A percentile compares a stretch with the other conserved stretches of the same genome.
Conservation (phyloP, 2,329 filamentous ascomycete species). For the Ceratocystis alfenasii region DNA sequence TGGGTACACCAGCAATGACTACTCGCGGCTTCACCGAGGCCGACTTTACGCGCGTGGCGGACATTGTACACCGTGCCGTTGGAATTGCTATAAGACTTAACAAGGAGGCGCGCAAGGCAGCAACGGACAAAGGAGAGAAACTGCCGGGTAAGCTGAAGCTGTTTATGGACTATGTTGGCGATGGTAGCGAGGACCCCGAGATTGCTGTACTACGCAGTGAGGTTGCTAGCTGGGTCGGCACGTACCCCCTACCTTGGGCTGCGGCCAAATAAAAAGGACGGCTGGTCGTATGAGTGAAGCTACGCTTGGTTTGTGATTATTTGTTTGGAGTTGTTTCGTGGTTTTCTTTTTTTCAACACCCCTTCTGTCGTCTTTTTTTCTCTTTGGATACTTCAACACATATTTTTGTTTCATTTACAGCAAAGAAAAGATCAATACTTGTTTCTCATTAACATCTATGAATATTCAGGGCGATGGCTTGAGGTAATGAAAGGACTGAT, state of each 20-base stretch:
- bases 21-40: constrained; percentile 81
- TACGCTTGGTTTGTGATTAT: neutral
- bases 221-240: constrained; percentile 68
- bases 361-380: neutral
- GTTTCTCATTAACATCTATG: neutral
- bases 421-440: neutral
- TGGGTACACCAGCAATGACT: constrained; percentile 96
- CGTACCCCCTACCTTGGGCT: constrained; percentile 58
- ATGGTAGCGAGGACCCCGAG: constrained; percentile 55
- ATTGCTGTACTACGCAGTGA: constrained; percentile 61
- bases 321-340: neutral
- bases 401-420: neutral
- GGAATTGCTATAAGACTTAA: constrained; percentile 66
- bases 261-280: constrained; percentile 27
- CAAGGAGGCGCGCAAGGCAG: constrained; percentile 57
- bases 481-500: neutral
- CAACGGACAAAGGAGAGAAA: constrained; percentile 55
- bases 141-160: constrained; percentile 51
- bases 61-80: constrained; percentile 74
- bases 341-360: constrained; percentile 6
- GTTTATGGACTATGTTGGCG: constrained; percentile 56
- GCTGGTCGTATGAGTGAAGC: neutral
- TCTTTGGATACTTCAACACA: constrained; percentile 9
- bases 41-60: constrained; percentile 77
- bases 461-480: neutral